A percentile compares a stretch with the other conserved stretches of the same genome.
These are phyloP conservation scores for Thelonectria blattea DNA, from an alignment of 2,329 filamentous ascomycete genomes.

Conservation along the genomic window DNA sequence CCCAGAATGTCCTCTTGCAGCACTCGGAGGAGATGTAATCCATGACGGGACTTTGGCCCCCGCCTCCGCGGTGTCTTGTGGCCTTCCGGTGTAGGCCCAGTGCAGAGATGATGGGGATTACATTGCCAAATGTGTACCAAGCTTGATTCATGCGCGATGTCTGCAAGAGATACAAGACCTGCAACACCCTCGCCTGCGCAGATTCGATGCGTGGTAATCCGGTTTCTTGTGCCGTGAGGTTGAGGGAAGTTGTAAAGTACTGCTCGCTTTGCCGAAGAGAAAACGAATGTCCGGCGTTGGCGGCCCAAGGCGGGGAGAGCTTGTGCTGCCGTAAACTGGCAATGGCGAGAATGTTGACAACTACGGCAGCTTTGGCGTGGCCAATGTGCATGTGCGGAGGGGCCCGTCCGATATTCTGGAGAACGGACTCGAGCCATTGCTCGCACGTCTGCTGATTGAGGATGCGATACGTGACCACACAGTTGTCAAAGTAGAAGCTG, in stretches of 20 bases:
- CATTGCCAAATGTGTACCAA: slow-evolving; percentile 35
- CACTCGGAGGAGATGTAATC: slow-evolving; percentile 56
- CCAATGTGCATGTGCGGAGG: slow-evolving; percentile 48
- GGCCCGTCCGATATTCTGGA: slow-evolving; percentile 44
- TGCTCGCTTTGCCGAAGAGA: slow-evolving; percentile 32
- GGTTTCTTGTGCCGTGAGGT: slow-evolving; percentile 33
- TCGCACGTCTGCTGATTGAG: slow-evolving; percentile 59
- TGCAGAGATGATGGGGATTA: slow-evolving; percentile 29
- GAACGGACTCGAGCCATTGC: slow-evolving; percentile 51
- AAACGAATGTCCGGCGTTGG: neutral
- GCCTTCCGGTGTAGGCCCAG: slow-evolving; percentile 30
- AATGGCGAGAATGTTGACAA: slow-evolving; percentile 56
- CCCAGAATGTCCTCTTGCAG: slow-evolving; percentile 64
- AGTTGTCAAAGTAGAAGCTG: slow-evolving; percentile 62
- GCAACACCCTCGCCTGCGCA: slow-evolving; percentile 28
- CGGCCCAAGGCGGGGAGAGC: slow-evolving; percentile 22
- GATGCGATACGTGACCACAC: slow-evolving; percentile 64
- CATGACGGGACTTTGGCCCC: neutral
- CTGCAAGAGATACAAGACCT: slow-evolving; percentile 33
- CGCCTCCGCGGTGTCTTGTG: slow-evolving; percentile 5
- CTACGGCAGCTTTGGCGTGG: slow-evolving; percentile 52
- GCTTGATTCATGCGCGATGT: slow-evolving; percentile 34
- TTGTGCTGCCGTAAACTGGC: slow-evolving; percentile 53
- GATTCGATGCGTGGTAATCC: slow-evolving; percentile 36
- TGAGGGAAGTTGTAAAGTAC: slow-evolving; percentile 33